Evolutionary conservation across 2,329 filamentous ascomycete species (phyloP).

Genomic region (Cladosporium sp.): DNA sequence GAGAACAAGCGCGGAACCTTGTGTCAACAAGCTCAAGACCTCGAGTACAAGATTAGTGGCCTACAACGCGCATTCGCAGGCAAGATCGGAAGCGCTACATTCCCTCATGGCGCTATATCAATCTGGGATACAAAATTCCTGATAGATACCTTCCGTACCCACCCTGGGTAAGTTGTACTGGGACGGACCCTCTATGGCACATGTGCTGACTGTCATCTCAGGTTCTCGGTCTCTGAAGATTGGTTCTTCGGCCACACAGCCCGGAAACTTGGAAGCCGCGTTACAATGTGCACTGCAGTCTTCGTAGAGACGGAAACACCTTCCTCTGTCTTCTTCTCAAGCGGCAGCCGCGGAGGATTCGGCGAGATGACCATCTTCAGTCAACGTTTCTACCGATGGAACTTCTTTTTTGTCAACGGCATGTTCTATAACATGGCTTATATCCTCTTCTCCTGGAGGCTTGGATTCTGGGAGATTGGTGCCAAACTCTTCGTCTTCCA

Average conservation of each 20-base stretch:
- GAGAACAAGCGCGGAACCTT: slow-evolving; percentile 23
- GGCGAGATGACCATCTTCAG: slow-evolving; percentile 56
- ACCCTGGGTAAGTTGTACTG: slow-evolving; percentile 40
- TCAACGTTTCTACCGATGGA: slow-evolving; percentile 54
- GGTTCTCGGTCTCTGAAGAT: slow-evolving; percentile 51
- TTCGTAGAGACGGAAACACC: slow-evolving; percentile 56
- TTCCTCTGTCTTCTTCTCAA: slow-evolving; percentile 44
- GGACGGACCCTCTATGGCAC: not conserved
- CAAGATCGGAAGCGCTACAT: not conserved
- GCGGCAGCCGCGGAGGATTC: slow-evolving; percentile 46
- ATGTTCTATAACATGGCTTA: slow-evolving; percentile 52
- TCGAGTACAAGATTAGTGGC: slow-evolving; percentile 55
- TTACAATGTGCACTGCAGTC: slow-evolving; percentile 47
- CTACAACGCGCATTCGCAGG: slow-evolving; percentile 33
- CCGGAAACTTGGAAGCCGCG: slow-evolving; percentile 40
- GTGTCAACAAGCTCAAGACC: slow-evolving; percentile 45
- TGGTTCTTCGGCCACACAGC: slow-evolving; percentile 56
- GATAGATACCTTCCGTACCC: slow-evolving; percentile 24
- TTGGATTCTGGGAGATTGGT: slow-evolving; percentile 52
- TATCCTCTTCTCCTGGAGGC: slow-evolving; percentile 49
- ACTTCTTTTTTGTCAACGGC: slow-evolving; percentile 54
- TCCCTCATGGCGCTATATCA: not conserved
- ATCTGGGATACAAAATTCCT: slow-evolving; percentile 36
- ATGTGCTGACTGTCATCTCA: not conserved
- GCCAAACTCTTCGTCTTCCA: slow-evolving; percentile 53